Base-by-base conservation (phyloP, 2,329 filamentous ascomycete genomes). In the Penicillium concentricum region DNA sequence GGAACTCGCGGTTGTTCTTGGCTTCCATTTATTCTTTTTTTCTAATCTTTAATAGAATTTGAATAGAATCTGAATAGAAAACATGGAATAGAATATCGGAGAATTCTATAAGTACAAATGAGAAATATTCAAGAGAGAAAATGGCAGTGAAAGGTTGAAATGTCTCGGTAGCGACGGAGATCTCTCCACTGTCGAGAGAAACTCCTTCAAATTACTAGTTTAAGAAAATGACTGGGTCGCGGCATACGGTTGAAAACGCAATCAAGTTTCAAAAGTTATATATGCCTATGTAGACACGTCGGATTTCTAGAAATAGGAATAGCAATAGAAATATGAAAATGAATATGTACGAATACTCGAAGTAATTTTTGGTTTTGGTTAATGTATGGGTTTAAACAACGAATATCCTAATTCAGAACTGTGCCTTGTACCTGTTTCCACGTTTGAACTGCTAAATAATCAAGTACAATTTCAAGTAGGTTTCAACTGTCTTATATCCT, bases 221-320 rank as follows among this genome's bases (percentile, higher is more conserved):
- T 51, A 54, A 39, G 54, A 66, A 64, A 67, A 67, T 66, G 64
- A 67, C 64, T 66, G 64, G 64, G 61, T 67, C 64, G 61, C 64
- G 64, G 54, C 57, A 50, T 55, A 57, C 58, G 37, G 61, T 56
- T 48, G 50, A 57, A 55, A 60, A 61, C 60, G 49, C 56, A 54
- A 62, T 44, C 26, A 48, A 46, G 53, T 57, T 56, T 56, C 54
- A 46, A 54, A 54, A 54, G 45, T 51, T 51, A 50, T 35, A 50
- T 35, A 52, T 45, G 39, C 42, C 16, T n/a, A 42, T 32, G 6
- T 22, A 39, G 37, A 54, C 16, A 35, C 38, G 43, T 54, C 26
- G 35, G 16, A 54, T 42, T 53, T 47, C 32, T 43, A 1, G 18
- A 20, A 26, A 32, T 34, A 34, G 28, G 28, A 30, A 30, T 9